Conservation (phyloP, 345 rosid genomes). For the Boechera retrofracta region DNA sequence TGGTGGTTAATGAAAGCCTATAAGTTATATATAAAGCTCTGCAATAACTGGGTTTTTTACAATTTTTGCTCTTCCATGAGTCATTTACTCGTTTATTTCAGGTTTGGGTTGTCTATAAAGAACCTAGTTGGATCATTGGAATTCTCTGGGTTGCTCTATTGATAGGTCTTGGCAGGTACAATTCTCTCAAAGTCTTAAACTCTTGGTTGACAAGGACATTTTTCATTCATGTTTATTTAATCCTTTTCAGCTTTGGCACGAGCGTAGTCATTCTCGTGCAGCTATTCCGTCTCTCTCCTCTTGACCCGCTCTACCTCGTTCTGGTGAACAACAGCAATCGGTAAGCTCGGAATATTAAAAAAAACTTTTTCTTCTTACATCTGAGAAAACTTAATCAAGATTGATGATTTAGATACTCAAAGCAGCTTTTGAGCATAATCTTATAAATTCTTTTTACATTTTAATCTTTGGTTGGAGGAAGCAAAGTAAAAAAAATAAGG, state of each 20-base stretch:
- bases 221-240: constrained; percentile 5
- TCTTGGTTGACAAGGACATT: background rate
- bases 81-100: constrained; percentile 24
- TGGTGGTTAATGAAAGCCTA: background rate
- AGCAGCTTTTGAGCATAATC: background rate
- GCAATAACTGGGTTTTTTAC: background rate
- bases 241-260: constrained; percentile 68
- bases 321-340: constrained; percentile 56
- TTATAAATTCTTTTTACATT: constrained; percentile 11
- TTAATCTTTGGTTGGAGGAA: constrained; percentile 43
- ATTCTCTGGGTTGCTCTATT: constrained; percentile 70
- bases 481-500: constrained; percentile 33
- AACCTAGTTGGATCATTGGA: constrained; percentile 67
- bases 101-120: constrained; percentile 94
- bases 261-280: constrained; percentile 65
- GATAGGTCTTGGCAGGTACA: constrained; percentile 84
- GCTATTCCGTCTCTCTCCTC: constrained; percentile 60
- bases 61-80: background rate
- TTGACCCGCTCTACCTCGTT: constrained; percentile 74
- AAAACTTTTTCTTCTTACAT: background rate
- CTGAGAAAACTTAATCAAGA: constrained; percentile 11
- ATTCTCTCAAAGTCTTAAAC: constrained; percentile 12
- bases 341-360: constrained; percentile 44
- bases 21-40: background rate
- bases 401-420: background rate